phyloP scores from a whole-genome alignment of 2,329 filamentous ascomycete genomes.

The Beauveria brongniartii region DNA sequence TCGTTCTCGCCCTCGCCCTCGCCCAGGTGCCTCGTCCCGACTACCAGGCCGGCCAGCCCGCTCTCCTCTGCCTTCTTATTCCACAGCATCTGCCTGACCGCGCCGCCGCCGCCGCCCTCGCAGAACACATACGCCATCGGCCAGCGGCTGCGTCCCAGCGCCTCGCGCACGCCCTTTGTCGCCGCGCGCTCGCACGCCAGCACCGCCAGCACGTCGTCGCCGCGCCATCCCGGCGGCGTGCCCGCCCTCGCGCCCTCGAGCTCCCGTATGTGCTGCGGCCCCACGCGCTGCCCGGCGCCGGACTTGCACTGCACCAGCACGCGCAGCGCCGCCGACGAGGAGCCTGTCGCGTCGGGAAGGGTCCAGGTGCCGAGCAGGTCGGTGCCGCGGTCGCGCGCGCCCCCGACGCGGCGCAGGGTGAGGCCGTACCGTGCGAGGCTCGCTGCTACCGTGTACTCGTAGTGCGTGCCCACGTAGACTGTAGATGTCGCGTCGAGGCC shows the following conservation, averaged over 20 bases:
- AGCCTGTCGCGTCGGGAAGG: slow-evolving; percentile 34
- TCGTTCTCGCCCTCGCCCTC: slow-evolving; percentile 15
- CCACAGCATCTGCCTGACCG: slow-evolving; percentile 63
- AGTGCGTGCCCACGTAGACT: slow-evolving; percentile 64
- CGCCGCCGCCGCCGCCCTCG: slow-evolving; percentile 48
- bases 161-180: slow-evolving; percentile 70
- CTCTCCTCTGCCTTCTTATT: slow-evolving; percentile 55
- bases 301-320: slow-evolving; percentile 64
- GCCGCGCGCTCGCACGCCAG: slow-evolving; percentile 62
- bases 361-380: slow-evolving; percentile 67
- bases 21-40: slow-evolving; percentile 35
- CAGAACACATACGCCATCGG: slow-evolving; percentile 67
- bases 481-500: slow-evolving; percentile 48
- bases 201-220: slow-evolving; percentile 54
- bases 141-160: slow-evolving; percentile 56
- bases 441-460: slow-evolving; percentile 61
- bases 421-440: slow-evolving; percentile 56
- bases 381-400: slow-evolving; percentile 60
- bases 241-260: slow-evolving; percentile 70
- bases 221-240: slow-evolving; percentile 64
- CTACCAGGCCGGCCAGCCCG: slow-evolving; percentile 53
- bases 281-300: slow-evolving; percentile 35
- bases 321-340: slow-evolving; percentile 20
- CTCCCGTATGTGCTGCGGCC: slow-evolving; percentile 61
- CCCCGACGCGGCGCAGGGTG: slow-evolving; percentile 55